Evolutionary conservation across 2,329 filamentous ascomycete species (phyloP).

Genomic region (Penicillium italicum): DNA sequence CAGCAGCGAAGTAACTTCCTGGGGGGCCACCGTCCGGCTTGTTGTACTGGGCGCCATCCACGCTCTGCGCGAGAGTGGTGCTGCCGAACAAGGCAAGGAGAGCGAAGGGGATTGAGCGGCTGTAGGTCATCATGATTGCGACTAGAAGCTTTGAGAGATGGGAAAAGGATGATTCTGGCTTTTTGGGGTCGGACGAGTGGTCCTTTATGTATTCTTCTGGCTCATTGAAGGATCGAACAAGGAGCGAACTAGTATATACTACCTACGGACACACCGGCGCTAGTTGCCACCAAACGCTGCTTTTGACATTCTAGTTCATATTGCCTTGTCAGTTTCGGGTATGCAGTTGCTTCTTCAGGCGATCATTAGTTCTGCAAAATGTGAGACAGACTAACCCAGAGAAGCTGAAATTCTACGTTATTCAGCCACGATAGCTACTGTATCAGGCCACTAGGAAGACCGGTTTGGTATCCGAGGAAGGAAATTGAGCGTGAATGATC

Average conservation of each 20-base stretch:
- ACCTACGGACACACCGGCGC: not conserved
- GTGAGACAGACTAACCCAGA: not conserved
- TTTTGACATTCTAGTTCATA: not conserved
- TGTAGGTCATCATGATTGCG: slow-evolving; percentile 1
- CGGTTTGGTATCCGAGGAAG: not conserved
- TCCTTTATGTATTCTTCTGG: not conserved
- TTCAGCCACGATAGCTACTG: not conserved
- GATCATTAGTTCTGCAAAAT: not conserved
- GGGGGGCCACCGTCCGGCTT: slow-evolving; percentile 24
- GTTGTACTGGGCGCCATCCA: slow-evolving; percentile 23
- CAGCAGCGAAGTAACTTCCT: slow-evolving; percentile 27
- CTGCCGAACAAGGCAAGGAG: slow-evolving; percentile 4
- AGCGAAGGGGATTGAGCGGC: not conserved
- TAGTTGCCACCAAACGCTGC: not conserved
- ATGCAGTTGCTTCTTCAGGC: not conserved
- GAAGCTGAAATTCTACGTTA: not conserved
- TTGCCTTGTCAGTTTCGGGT: not conserved
- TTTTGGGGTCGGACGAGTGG: not conserved
- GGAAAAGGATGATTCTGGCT: not conserved
- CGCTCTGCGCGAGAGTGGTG: slow-evolving; percentile 9
- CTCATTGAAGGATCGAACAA: not conserved
- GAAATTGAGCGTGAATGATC: not conserved
- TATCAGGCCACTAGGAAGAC: not conserved
- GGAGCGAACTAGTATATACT: not conserved
- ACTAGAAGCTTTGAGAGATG: not conserved